Evolutionary conservation across 2,329 filamentous ascomycete species (phyloP), one percentile per base, ranked within the genome.

Genomic region (Davidsoniella neocaledoniae): DNA sequence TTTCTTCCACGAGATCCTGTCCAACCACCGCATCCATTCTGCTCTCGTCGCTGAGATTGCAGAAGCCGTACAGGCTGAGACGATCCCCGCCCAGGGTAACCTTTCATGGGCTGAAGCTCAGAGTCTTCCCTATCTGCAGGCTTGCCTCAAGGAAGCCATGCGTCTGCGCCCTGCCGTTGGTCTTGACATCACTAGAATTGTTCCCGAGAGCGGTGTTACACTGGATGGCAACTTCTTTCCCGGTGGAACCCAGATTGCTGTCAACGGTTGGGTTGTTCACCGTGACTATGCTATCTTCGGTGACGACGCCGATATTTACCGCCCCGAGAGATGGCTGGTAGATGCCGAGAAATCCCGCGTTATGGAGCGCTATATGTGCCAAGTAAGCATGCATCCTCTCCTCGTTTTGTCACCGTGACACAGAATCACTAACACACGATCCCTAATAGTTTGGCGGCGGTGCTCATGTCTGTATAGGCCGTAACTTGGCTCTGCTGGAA

Each of bases 351-450:
- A 56, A 16, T 62, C 64, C 2, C 63, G 59, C 57, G 61, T 60
- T 45, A 75, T 74, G 72, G 71, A 75, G 57, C 58, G 71, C 49
- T 73, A 67, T 55, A 73, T 75, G 71, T 72, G 71, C 56, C 72
- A 74, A 66, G 71, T 73, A 59, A 58, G 63, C n/a, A 4, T 33
- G 3, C 9, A 33, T 33, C 29, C 12, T 12, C 12, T 3, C 8
- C 29, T 33, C 19, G 25, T 21, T 10, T 23, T 25, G 21, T 23
- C 21, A 5, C 41, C 17, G 21, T 16, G 14, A 29, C 7, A 26
- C 8, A 44, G 19, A 26, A 47, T 16, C 5, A 39, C 47, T 54
- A 48, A 57, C 40, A 40, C 19, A 10, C n/a, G 19, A 16, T 38
- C 8, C 5, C 14, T 40, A 40, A 9, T 14, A 70, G 67, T 77